Evolutionary conservation across 345 rosid species (phyloP), one percentile per base, ranked within the genome.

Genomic region (Kernera saxatilis): DNA sequence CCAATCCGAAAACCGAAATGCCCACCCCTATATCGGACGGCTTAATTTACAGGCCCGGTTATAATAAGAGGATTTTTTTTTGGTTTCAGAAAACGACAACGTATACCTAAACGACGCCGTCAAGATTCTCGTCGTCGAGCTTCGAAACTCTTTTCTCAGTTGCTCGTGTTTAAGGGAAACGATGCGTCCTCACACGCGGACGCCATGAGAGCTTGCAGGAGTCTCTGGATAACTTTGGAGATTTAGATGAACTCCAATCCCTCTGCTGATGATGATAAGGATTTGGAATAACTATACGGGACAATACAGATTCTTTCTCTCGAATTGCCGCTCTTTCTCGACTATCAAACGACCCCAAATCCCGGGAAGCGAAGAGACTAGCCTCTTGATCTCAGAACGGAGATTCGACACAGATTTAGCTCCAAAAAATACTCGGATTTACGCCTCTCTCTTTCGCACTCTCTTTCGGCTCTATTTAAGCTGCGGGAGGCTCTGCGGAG

Each of bases 391-490:
- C 51, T 43, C 70, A 37, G 15, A 22, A 36, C 69, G 45, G n/a
- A 58, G 49, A 46, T 33, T 68, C 13, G 2, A 27, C 39, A 37
- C 64, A 65, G 43, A 19, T 43, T 67, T 45, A 12, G 14, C 70
- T 15, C 69, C 78, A 1, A 1, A 29, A 12, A 87, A 80, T 27
- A 41, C 79, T 64, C 52, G 82, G 64, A 71, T 84, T 25, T 85
- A 83, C 65, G 87, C 82, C 37, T 80, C 88, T 36, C 77, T 93
- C 70, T 93, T 89, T 46, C 83, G 84, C 83, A 82, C 91, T 60
- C 91, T 89, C 45, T 80, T 91, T 55, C 88, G 77, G 44, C 78
- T 91, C 45, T 89, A 85, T 77, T 76, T 93, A 52, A 70, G 79
- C 66, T 83, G 88, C 37, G 84, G 87, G 35, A 82, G 93, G 64